phyloP scores from a whole-genome alignment of 2,329 filamentous ascomycete species.

The Fusarium paranaense region DNA sequence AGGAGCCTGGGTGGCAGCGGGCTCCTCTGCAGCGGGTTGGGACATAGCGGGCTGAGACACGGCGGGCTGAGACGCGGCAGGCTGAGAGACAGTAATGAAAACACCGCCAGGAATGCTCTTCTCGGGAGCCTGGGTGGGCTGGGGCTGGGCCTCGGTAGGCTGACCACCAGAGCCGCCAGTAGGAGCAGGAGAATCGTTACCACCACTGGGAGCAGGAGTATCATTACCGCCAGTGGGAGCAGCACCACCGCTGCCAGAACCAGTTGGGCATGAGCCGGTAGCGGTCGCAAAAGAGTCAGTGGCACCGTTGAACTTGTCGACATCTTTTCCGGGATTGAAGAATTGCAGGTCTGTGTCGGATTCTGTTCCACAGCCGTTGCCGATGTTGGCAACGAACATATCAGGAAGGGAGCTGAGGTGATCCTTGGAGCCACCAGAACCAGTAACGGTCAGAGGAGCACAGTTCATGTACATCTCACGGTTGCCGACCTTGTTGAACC shows the following conservation, averaged over 20 bases:
- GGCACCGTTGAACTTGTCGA: constrained; percentile 60
- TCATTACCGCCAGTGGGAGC: too few species aligned
- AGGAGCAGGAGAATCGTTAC: constrained; percentile 43
- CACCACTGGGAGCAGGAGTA: constrained; percentile 53
- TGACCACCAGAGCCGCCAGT: background rate
- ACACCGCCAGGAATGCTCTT: constrained; percentile 51
- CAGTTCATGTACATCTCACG: constrained; percentile 99
- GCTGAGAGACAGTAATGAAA: constrained; percentile 52
- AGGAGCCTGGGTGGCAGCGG: constrained; percentile 35
- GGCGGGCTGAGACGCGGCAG: constrained; percentile 41
- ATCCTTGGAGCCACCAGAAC: constrained; percentile 59
- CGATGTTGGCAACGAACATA: constrained; percentile 77
- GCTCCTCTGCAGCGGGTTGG: constrained; percentile 6
- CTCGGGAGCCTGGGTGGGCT: constrained; percentile 3
- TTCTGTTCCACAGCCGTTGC: constrained; percentile 62
- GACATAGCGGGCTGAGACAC: constrained; percentile 45
- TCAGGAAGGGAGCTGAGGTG: constrained; percentile 74
- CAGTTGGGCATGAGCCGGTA: too few species aligned
- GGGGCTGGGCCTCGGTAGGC: background rate
- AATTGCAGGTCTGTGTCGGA: too few species aligned
- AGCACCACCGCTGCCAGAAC: constrained; percentile 19
- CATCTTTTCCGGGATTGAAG: too few species aligned
- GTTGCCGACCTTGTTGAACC: constrained; percentile 94
- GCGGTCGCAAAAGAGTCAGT: constrained; percentile 50
- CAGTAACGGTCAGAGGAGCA: constrained; percentile 76